Conservation (phyloP, 192 early-diverging fungal species). For the Coemansia sp. region DNA sequence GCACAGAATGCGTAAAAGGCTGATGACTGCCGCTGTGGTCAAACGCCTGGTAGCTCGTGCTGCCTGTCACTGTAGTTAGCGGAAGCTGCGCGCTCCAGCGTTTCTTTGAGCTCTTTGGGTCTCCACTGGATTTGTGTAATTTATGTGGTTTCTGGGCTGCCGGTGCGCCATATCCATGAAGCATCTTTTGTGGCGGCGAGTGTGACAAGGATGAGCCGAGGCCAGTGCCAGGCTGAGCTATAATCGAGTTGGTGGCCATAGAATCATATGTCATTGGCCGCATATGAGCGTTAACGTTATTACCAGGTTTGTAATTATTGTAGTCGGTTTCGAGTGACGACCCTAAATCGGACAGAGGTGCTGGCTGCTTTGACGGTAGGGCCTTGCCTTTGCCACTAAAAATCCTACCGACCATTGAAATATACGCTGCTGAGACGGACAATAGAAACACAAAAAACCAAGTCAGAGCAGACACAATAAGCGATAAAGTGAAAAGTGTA, state of each 20-base stretch:
- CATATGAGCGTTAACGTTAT: conserved; percentile 24
- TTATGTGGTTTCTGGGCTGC: background rate
- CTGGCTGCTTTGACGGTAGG: conserved; percentile 1
- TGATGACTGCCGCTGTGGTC: conserved; percentile 29
- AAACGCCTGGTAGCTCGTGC: conserved; percentile 32
- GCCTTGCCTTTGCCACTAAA: conserved; percentile 11
- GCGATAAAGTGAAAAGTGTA: too few relatives aligned
- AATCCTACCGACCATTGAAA: conserved; percentile 58
- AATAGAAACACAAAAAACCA: conserved; percentile 41
- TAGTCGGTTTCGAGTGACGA: conserved; percentile 26
- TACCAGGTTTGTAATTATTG: conserved; percentile 16
- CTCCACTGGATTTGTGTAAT: background rate
- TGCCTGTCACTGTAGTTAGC: background rate
- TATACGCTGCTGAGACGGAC: conserved; percentile 36
- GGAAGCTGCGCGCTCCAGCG: conserved; percentile 8
- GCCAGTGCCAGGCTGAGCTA: conserved; percentile 16
- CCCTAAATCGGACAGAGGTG: background rate
- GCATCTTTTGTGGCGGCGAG: conserved; percentile 10
- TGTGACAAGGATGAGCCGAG: conserved; percentile 13
- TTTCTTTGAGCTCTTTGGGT: background rate
- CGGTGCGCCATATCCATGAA: conserved; percentile 10
- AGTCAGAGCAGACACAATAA: conserved; percentile 33
- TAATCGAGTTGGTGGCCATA: conserved; percentile 18
- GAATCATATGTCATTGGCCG: conserved; percentile 27
- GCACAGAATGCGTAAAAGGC: conserved; percentile 30